Evolutionary conservation across 225 moss, liverwort and hornwort species (phyloP).

Genomic region (Pleurozium schreberi): DNA sequence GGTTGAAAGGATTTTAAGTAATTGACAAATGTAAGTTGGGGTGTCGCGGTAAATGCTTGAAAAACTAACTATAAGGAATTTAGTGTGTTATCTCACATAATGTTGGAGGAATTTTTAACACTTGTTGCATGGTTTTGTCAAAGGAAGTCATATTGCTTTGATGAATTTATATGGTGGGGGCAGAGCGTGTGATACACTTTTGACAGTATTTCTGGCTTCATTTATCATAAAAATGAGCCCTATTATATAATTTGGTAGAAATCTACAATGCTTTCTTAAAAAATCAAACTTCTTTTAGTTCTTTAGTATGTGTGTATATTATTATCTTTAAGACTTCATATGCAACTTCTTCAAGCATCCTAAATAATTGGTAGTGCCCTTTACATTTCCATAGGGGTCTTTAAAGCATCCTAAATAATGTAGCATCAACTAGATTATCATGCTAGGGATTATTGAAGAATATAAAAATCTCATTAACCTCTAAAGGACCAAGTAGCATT

Average conservation of each 20-base stretch:
- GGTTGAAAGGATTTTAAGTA: not conserved
- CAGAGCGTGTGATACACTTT: accelerated
- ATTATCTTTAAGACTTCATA: not conserved
- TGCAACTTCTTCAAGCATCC: not conserved
- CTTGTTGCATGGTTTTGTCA: not conserved
- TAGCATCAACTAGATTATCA: not conserved
- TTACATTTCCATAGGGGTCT: no score
- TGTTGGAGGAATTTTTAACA: not conserved
- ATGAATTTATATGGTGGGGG: not conserved
- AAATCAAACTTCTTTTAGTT: not conserved
- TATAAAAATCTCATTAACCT: not conserved
- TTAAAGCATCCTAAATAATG: no score
- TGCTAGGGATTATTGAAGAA: not conserved
- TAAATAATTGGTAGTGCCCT: no score
- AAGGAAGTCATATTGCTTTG: not conserved
- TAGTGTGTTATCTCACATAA: no score
- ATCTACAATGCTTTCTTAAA: accelerated
- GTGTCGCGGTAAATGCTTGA: no score
- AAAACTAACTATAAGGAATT: no score
- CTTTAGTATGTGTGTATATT: accelerated
- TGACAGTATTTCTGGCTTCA: no score
- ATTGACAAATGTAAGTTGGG: no score
- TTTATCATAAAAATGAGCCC: not conserved
- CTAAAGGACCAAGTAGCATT: not conserved
- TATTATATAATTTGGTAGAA: not conserved